Base-by-base conservation (phyloP, 2,329 filamentous ascomycete species). In the Phaeosphaeria sp. region DNA sequence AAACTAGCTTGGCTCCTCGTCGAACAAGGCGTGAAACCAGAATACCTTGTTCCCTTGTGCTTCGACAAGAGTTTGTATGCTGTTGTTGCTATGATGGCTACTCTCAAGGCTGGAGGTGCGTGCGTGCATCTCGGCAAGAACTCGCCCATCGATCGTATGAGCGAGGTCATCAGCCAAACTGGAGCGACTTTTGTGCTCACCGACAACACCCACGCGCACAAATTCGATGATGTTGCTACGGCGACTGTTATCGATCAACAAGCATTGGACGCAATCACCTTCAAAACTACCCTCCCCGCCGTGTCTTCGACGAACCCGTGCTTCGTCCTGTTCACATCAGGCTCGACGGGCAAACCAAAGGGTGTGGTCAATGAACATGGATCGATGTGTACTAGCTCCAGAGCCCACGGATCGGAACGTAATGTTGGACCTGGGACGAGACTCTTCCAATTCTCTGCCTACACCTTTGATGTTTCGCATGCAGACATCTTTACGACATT, bases 401-500 rank as follows among this genome's bases (percentile, higher is more conserved):
- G 27, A 39, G 25, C 22, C 39, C 7, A 52, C 56, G 18, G 44
- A 52, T 6, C 46, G 33, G n/a, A 22, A 13, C 25, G 18, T 2
- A n/a, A 25, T 5, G 15, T 53, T 82, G 86, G 57, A 7, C 46
- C 49, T 13, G 10, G 84, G 87, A 58, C 81, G 85, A 55, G 85
- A 84, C 3, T 84, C 82, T 17, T 86, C 83, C 68, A 83, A 82
- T 6, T 83, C 85, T 46, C 55, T 17, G 43, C 52, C 3, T 55
- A 54, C 25, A 52, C 51, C 15, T 85, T 84, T 57, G 83, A 84
- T 52, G 80, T 81, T 33, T 80, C 79, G 60, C 80, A 83, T 39
- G 77, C 79, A 65, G 82, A 82, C 59, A 82, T 84, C 71, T 75
- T 83, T 4, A 82, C 80, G 62, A 82, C 82, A 0, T 72, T 84